A percentile compares a stretch with the other conserved stretches of the same genome.
Conservation (phyloP, 306 rosid species). For the Herpetospermum pedunculosum region DNA sequence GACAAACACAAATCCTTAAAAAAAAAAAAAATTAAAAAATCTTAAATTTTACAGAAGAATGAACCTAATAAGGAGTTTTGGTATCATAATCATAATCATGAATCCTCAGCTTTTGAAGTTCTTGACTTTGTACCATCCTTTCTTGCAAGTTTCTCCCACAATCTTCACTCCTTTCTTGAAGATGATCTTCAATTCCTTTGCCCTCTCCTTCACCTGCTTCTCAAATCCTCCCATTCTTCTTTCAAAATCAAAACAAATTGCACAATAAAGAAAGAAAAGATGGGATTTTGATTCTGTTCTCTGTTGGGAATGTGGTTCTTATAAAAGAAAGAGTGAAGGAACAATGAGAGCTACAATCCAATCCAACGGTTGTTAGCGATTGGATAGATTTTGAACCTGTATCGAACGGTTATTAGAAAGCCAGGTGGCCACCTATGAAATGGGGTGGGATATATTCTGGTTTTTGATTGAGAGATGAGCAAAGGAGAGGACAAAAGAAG, state of each 20-base stretch:
- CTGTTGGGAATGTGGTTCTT: not conserved
- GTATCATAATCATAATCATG: not conserved
- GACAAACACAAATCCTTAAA: not conserved
- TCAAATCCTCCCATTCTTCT: conserved; percentile 45
- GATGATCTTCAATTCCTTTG: conserved; percentile 34
- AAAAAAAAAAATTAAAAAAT: no score
- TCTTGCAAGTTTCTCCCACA: conserved; percentile 67
- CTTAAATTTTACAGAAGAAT: conserved; percentile 7
- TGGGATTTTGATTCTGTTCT: not conserved
- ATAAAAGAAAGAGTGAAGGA: not conserved
- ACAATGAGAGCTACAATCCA: not conserved
- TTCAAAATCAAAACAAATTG: not conserved
- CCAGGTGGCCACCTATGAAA: conserved; percentile 33
- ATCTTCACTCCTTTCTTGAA: conserved; percentile 48
- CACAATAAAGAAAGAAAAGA: no score
- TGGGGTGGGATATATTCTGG: no score
- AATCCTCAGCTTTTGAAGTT: conserved; percentile 29
- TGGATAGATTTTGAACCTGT: not conserved
- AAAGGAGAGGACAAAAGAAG: not conserved
- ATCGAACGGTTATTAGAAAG: not conserved
- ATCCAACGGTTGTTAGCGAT: not conserved
- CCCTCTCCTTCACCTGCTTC: conserved; percentile 43
- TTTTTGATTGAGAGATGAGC: not conserved
- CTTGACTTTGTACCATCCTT: conserved; percentile 67
- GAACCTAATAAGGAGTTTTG: not conserved